These are phyloP conservation scores for Eucalyptus grandis DNA, from an alignment of 345 rosid species.

Conservation along the genomic window DNA sequence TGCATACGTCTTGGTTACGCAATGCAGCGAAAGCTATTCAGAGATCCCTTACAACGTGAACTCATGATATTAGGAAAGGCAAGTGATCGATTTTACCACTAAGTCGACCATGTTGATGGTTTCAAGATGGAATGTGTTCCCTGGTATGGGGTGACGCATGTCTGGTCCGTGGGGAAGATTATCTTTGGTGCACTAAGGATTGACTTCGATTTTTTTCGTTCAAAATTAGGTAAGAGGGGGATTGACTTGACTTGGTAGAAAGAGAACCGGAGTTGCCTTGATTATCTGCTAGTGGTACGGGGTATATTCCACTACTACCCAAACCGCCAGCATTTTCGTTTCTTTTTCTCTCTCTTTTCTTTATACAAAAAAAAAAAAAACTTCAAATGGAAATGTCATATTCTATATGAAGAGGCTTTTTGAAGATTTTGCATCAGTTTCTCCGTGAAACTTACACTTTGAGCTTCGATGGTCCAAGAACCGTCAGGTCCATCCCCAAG, in stretches of 20 bases:
- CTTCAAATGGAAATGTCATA: background rate
- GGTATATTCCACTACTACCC: background rate
- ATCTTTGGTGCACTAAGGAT: background rate
- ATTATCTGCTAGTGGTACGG: background rate
- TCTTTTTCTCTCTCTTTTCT: background rate
- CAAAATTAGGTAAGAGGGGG: background rate
- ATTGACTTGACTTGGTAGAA: background rate
- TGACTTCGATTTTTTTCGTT: background rate
- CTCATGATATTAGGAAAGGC: background rate
- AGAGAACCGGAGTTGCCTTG: background rate
- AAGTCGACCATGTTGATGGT: background rate
- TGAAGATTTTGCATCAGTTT: background rate
- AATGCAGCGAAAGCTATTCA: rapidly evolving
- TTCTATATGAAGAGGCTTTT: background rate
- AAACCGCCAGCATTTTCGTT: background rate
- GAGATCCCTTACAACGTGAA: background rate
- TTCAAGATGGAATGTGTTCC: background rate
- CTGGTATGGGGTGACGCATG: background rate
- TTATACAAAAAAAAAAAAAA: background rate
- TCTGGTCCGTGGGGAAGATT: background rate
- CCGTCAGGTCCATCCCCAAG: background rate
- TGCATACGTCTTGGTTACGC: background rate
- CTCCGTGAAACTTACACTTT: background rate
- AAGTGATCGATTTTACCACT: background rate
- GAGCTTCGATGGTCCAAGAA: background rate